A percentile compares a stretch with the other conserved stretches of the same genome.
Conservation (phyloP, 306 rosid genomes). For the Vicia sativa region DNA sequence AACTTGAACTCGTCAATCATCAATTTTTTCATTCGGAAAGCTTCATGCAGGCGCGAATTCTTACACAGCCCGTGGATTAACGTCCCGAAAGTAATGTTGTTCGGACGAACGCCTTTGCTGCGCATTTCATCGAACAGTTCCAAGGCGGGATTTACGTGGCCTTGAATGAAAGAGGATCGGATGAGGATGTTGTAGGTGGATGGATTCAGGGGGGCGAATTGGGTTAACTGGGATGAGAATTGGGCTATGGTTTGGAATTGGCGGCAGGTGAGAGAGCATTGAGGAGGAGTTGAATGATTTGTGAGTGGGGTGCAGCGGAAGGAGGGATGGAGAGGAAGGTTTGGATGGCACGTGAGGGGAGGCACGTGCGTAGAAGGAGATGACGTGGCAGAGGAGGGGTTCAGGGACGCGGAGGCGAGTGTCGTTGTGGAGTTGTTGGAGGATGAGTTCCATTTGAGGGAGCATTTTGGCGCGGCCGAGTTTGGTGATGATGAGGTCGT, state of each 20-base stretch:
- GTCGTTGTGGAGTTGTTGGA: slow-evolving; percentile 54
- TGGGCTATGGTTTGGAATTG: slow-evolving; percentile 43
- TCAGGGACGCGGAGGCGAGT: slow-evolving; percentile 56
- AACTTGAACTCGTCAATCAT: slow-evolving; percentile 49
- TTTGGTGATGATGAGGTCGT: slow-evolving; percentile 75
- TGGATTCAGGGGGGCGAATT: slow-evolving; percentile 54
- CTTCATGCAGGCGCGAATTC: slow-evolving; percentile 44
- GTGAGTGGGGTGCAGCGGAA: slow-evolving; percentile 55
- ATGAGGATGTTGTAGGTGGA: slow-evolving; percentile 75
- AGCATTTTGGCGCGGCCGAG: slow-evolving; percentile 82
- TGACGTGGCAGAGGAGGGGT: slow-evolving; percentile 74
- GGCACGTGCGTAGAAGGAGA: slow-evolving; percentile 66
- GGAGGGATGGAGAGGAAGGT: slow-evolving; percentile 52
- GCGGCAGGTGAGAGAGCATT: slow-evolving; percentile 55
- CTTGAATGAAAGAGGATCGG: slow-evolving; percentile 37
- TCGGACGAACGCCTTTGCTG: slow-evolving; percentile 38
- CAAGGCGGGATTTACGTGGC: slow-evolving; percentile 44
- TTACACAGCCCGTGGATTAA: slow-evolving; percentile 55
- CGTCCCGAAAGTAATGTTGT: slow-evolving; percentile 60
- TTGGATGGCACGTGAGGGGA: slow-evolving; percentile 56
- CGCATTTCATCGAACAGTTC: slow-evolving; percentile 68
- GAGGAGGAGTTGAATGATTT: slow-evolving; percentile 71
- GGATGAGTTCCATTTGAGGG: slow-evolving; percentile 69
- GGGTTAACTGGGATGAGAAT: slow-evolving; percentile 20
- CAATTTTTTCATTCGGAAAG: slow-evolving; percentile 58